phyloP scores from a whole-genome alignment of 345 rosid species.

The Nephelium lappaceum region DNA sequence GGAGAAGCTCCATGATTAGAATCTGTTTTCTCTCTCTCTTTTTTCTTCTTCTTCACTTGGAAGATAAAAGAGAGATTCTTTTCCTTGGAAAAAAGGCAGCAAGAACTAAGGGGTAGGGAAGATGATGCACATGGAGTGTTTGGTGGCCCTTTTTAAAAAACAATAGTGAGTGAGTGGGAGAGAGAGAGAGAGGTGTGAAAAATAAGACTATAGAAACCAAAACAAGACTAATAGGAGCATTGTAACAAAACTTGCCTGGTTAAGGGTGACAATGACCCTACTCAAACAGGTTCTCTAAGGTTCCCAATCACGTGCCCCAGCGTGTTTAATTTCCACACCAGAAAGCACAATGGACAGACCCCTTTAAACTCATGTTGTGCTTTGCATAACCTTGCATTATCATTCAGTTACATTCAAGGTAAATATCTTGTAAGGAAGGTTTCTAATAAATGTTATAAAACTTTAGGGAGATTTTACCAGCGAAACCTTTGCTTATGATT shows the following conservation, averaged over 20 bases:
- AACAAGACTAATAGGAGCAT: not conserved
- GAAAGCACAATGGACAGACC: not conserved
- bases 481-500: not conserved
- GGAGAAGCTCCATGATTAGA: slow-evolving; percentile 56
- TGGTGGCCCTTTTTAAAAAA: slow-evolving; percentile 23
- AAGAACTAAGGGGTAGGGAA: slow-evolving; percentile 36
- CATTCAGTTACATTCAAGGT: not conserved
- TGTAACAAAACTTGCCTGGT: slow-evolving; percentile 31
- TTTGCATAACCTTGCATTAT: not conserved
- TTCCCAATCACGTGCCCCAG: slow-evolving; percentile 37
- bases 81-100: slow-evolving; percentile 29
- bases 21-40: slow-evolving; percentile 27
- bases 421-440: not conserved
- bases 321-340: slow-evolving; percentile 4
- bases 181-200: not conserved
- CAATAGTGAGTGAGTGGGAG: not conserved
- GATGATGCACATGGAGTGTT: slow-evolving; percentile 66
- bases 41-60: not conserved
- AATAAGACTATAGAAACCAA: slow-evolving; percentile 14
- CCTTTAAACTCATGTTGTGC: not conserved
- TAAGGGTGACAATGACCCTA: slow-evolving; percentile 31
- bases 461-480: not conserved
- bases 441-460: not conserved
- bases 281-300: slow-evolving; percentile 13
- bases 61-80: slow-evolving; percentile 40